Base-by-base conservation (phyloP, 2,329 filamentous ascomycete genomes). In the Tolypocladium capitatum region DNA sequence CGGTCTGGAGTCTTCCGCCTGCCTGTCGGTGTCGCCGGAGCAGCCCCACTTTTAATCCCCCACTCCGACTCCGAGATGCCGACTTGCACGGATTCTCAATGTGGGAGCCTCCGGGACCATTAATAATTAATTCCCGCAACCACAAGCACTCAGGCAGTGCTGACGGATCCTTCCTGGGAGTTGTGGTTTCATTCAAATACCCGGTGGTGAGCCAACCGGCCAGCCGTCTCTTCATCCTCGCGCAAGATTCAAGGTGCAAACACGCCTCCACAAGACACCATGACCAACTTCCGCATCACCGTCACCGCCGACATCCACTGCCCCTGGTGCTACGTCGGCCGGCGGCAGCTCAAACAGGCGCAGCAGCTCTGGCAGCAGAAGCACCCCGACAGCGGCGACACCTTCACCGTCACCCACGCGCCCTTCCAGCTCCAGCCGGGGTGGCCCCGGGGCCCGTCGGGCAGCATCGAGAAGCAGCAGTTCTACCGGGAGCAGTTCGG, bases 401-500 rank as follows among this genome's bases (percentile, higher is more conserved):
- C 76, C 31, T 75, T 76, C 50, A 60, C 68, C 38, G 57, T 75
- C 43, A 64, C 61, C 24, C 75, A 70, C 55, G 65, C 63, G 8
- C 73, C 73, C 0, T 73, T 67, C 47, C 65, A 74, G 50, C 65
- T 75, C 1, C 59, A 60, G 40, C 69, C 69, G 0, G 53, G 62
- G 7, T 56, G 60, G 34, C 60, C 63, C 5, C 51, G 53, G 4
- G 62, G 62, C 1, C 58, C 62, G 1, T 53, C 48, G 0, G 56
- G 54, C 4, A 63, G 62, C 53, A 63, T 59, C 42, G 58, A 65
- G 42, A 72, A 72, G 55, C 46, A 57, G 18, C 51, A 60, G 18
- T 65, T 66, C 41, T 70, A 70, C 55, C 46, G 52, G 34, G 53
- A 63, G 40, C 54, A 60, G 41, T 91, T 92, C 61, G 86, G 88